phyloP scores from a whole-genome alignment of 2,329 filamentous ascomycete genomes.

The Aureobasidium namibiae region DNA sequence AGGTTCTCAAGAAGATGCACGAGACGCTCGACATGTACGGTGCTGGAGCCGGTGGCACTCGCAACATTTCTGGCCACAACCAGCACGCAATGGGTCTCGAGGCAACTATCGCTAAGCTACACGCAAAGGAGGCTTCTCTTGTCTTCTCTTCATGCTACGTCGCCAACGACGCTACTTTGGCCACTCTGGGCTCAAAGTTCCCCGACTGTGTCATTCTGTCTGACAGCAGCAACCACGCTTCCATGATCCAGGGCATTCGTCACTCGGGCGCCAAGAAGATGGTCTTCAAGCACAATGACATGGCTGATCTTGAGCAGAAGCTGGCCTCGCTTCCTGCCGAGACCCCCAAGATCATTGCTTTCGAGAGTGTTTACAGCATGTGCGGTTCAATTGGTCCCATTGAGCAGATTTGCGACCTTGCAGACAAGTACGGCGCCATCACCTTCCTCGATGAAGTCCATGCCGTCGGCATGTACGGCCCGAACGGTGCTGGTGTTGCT shows the following conservation, averaged over 20 bases:
- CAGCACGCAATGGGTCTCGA: slow-evolving; percentile 84
- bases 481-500: slow-evolving; percentile 87
- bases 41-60: slow-evolving; percentile 86
- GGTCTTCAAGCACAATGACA: slow-evolving; percentile 97
- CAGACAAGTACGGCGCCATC: slow-evolving; percentile 94
- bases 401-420: slow-evolving; percentile 88
- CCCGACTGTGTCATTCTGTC: slow-evolving; percentile 97
- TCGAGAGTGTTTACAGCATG: slow-evolving; percentile 99
- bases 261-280: slow-evolving; percentile 94
- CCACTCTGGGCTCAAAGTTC: slow-evolving; percentile 92
- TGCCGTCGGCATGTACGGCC: slow-evolving; percentile 98
- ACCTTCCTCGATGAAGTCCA: slow-evolving; percentile 99
- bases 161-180: slow-evolving; percentile 92
- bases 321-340: slow-evolving; percentile 77
- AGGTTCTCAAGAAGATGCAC: slow-evolving; percentile 87
- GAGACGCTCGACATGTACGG: slow-evolving; percentile 90
- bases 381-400: slow-evolving; percentile 96
- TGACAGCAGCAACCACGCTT: slow-evolving; percentile 94
- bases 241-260: slow-evolving; percentile 98
- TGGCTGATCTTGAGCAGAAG: slow-evolving; percentile 88
- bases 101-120: slow-evolving; percentile 71
- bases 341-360: slow-evolving; percentile 94
- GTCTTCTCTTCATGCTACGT: slow-evolving; percentile 98
- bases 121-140: slow-evolving; percentile 83
- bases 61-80: slow-evolving; percentile 98